Evolutionary conservation across 2,329 filamentous ascomycete species (phyloP), one percentile per base, ranked within the genome.

Genomic region (Arthrobotrys pseudoclavata): DNA sequence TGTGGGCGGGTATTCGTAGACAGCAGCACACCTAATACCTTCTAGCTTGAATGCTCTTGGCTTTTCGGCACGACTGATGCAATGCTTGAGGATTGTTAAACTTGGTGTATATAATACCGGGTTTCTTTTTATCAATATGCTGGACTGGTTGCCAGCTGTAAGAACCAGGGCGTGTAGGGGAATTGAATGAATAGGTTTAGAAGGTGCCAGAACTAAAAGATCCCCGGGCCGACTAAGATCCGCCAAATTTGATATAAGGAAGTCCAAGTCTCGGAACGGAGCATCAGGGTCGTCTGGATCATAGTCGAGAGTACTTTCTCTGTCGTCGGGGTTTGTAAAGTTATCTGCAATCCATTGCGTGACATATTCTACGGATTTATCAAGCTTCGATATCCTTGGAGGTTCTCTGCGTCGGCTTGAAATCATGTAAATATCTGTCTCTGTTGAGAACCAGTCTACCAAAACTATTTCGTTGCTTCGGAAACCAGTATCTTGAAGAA

Each of bases 211-310:
- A 20, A 55, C 50, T 13, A 55, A 15, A 24, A 55, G 50, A 29
- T 55, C 50, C 1, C 50, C 50, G 10, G 50, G 50, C 6, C 13
- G 15, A 4, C 10, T 55, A 15, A 29, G 29, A 4, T 55, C 50
- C 24, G 50, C 50, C 29, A 55, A 6, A 5, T 13, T 13, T 29
- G 22, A 34, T 29, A 55, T 55, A 3, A 55, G 12, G 20, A 55
- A 55, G n/a, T 55, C 50, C 22, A 55, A 55, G 5, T 55, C 50
- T 29, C 50, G 50, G 20, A 55, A 55, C 6, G 50, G 50, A 55
- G 50, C 50, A n/a, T 29, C 22, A 3, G 50, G 22, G 15, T 29
- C 50, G 29, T 55, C 24, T 20, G 22, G 29, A 15, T 55, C 50
- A 20, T 15, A 29, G 12, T 55, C 50, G 13, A 55, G 50, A 9